Evolutionary conservation across 2,329 filamentous ascomycete genomes (phyloP), one percentile per base, ranked within the genome.

Genomic region (Alternaria dauci): DNA sequence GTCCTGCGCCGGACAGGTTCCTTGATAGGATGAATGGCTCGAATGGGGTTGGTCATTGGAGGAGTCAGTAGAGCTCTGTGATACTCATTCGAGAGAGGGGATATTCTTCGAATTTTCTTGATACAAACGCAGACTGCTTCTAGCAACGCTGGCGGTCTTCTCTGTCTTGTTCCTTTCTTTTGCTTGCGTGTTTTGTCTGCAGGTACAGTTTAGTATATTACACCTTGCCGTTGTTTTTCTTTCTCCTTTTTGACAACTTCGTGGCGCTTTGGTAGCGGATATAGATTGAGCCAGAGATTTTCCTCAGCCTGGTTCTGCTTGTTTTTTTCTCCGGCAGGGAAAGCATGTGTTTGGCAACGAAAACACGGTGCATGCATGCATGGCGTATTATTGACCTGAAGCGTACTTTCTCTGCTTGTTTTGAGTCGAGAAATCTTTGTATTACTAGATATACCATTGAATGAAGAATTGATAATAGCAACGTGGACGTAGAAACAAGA

Each of bases 1-100:
- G 62, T 55, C 62, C 62, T 7, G 50, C 59, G n/a, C 62, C 62
- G 3, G 59, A 64, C 11, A 56, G 52, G 30, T 52, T 63, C 34
- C 50, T 44, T 5, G 38, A 48, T 18, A n/a, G 36, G 25, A 16
- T 42, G 23, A 30, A 55, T 36, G 51, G 50, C 12, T 50, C 14
- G 20, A 50, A 50, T 25, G 46, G 46, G 16, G 20, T 36, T 26
- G 14, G 16, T 3, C 46, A 50, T 26, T 20, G 20, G 23, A 50
- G 46, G 20, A 50, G 32, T 38, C 46, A 50, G 32, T 47, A 25
- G n/a, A 8, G 25, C n/a, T 5, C 43, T 14, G n/a, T 30, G 7
- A 8, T 18, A 30, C 26, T 25, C 26, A 20, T 30, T 8, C 7
- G 5, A 30, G 25, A n/a, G 26, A 30, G 26, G 6, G 18, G 4